Evolutionary conservation across 2,329 filamentous ascomycete genomes (phyloP).

Genomic region (Alternaria arbusti): DNA sequence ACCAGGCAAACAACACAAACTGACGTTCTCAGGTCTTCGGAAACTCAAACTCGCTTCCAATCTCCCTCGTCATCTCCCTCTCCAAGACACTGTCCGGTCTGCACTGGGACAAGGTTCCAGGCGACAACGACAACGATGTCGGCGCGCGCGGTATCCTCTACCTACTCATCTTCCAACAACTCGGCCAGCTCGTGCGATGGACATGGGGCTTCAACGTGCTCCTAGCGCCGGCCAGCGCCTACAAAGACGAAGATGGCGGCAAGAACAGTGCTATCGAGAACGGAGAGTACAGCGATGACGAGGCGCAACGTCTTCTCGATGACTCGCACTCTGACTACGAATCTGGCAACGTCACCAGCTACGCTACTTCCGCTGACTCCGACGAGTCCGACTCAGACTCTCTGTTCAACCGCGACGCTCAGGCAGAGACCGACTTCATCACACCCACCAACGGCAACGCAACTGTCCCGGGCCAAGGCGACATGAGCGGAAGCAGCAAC

Average conservation of each 20-base stretch:
- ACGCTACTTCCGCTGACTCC: conserved; percentile 41
- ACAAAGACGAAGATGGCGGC: conserved; percentile 65
- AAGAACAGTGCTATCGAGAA: conserved; percentile 50
- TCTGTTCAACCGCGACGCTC: conserved; percentile 37
- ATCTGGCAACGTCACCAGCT: conserved; percentile 55
- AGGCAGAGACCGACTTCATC: conserved; percentile 39
- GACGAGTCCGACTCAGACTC: conserved; percentile 37
- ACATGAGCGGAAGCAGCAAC: conserved; percentile 47
- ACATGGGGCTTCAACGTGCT: conserved; percentile 97
- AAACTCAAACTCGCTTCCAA: conserved; percentile 97
- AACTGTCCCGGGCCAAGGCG: conserved; percentile 47
- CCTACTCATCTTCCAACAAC: conserved; percentile 94
- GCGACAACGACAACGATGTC: conserved; percentile 95
- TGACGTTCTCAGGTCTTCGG: conserved; percentile 73
- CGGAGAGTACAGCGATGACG: conserved; percentile 63
- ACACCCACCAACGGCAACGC: conserved; percentile 59
- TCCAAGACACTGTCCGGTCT: conserved; percentile 90
- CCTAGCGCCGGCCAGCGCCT: conserved; percentile 81
- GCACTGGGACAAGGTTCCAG: conserved; percentile 89
- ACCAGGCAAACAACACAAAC: neutral
- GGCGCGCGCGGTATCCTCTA: conserved; percentile 93
- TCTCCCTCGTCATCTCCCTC: conserved; percentile 91
- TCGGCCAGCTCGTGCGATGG: conserved; percentile 94
- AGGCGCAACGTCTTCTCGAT: conserved; percentile 48
- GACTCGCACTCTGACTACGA: conserved; percentile 55